These are phyloP conservation scores for Fraxinus cuspidata DNA, from an alignment of 257 asterid species.

Conservation along the genomic window DNA sequence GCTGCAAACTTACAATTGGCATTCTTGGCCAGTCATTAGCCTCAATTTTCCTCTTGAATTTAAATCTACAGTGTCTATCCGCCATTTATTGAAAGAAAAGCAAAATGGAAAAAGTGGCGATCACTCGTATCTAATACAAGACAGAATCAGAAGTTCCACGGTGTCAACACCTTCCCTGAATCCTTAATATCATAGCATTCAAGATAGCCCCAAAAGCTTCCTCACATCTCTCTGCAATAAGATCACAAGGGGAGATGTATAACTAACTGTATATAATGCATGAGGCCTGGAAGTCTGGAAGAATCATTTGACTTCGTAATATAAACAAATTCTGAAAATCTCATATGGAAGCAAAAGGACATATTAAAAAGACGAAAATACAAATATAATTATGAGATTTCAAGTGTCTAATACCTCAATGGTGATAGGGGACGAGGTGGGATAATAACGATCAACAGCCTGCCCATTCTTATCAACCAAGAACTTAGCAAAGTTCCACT, in stretches of 20 bases:
- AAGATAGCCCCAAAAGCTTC: slow-evolving; percentile 45
- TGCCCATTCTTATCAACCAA: slow-evolving; percentile 73
- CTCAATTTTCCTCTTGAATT: neutral
- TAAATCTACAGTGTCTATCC: neutral
- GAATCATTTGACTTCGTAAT: neutral
- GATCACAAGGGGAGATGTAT: neutral
- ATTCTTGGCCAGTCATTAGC: neutral
- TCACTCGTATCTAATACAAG: neutral
- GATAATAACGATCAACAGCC: slow-evolving; percentile 72
- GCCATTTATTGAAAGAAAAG: neutral
- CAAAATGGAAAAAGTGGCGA: neutral
- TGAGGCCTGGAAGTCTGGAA: neutral
- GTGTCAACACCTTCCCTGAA: neutral
- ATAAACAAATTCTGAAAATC: neutral
- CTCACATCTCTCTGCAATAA: slow-evolving; percentile 47
- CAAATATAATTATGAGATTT: neutral
- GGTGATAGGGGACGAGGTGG: slow-evolving; percentile 76
- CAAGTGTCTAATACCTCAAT: slow-evolving; percentile 50
- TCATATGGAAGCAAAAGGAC: neutral
- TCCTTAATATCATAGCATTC: slow-evolving; percentile 23
- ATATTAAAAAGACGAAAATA: neutral
- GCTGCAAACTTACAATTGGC: neutral
- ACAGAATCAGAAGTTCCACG: neutral
- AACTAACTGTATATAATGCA: neutral
- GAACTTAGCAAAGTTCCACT: slow-evolving; percentile 90